These are phyloP conservation scores for Porpolomopsis calyptriformis DNA, from an alignment of 768 basidiomycete genomes.

Conservation along the genomic window DNA sequence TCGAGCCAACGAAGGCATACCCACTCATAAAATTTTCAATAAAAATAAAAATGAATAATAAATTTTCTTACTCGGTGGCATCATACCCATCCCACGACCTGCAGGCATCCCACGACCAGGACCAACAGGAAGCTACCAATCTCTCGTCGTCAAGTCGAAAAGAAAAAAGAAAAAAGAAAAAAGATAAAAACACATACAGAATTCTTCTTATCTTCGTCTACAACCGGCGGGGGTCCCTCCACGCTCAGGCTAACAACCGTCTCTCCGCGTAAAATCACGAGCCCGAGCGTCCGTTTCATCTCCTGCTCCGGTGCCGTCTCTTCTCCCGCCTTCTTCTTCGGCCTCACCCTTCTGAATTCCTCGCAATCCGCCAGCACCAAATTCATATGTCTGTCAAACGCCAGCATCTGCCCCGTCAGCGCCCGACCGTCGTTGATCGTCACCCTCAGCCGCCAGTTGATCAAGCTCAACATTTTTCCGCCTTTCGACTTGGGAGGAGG, in stretches of 20 bases:
- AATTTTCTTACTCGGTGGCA: conserved; percentile 56
- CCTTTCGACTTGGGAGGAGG: conserved; percentile 96
- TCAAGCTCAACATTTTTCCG: conserved; percentile 94
- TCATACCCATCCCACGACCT: conserved; percentile 94
- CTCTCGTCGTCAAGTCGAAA: conserved; percentile 11
- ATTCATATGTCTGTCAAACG: conserved; percentile 99
- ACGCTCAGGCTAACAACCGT: conserved; percentile 91
- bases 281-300: conserved; percentile 92
- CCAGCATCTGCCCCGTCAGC: conserved; percentile 96
- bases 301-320: conserved; percentile 77
- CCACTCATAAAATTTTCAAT: conserved; percentile 32
- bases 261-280: conserved; percentile 94
- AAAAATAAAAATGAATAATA: conserved; percentile 5
- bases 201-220: conserved; percentile 83
- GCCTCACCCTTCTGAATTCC: conserved; percentile 86
- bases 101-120: conserved; percentile 95
- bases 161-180: conserved; percentile 6
- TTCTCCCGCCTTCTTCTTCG: conserved; percentile 84
- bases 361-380: conserved; percentile 96
- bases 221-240: conserved; percentile 88
- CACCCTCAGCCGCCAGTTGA: conserved; percentile 96
- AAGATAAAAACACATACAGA: conserved; percentile 35
- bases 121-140: conserved; percentile 62
- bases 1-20: conserved; percentile 48
- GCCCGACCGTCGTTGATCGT: conserved; percentile 96